These are phyloP conservation scores for Malus domestica DNA, from an alignment of 306 rosid genomes.

Conservation along the genomic window DNA sequence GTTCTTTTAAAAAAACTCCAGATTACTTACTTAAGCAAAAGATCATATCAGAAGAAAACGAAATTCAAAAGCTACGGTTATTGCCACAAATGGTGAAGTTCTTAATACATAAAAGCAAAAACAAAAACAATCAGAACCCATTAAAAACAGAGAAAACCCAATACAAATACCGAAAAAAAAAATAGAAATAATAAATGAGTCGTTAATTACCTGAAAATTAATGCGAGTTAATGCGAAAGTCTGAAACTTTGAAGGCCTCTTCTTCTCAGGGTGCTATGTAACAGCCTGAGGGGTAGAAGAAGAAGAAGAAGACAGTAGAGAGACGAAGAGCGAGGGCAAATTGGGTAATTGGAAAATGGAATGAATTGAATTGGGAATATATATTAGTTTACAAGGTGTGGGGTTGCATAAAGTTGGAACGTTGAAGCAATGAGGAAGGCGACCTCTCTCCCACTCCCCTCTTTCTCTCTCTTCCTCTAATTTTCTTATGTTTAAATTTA, in stretches of 20 bases:
- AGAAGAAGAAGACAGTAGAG: constrained; percentile 7
- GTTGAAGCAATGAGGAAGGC: constrained; percentile 77
- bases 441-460: constrained; percentile 75
- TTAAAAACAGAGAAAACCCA: not conserved
- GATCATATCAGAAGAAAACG: not conserved
- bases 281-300: constrained; percentile 12
- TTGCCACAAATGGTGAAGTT: constrained; percentile 10
- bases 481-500: not conserved
- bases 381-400: constrained; percentile 26
- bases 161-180: not conserved
- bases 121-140: not conserved
- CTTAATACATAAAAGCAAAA: not conserved
- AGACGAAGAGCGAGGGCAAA: constrained; percentile 31
- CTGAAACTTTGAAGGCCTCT: not conserved
- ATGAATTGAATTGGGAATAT: constrained; percentile 24
- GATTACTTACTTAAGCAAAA: not conserved
- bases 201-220: constrained; percentile 37
- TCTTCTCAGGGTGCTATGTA: constrained; percentile 18
- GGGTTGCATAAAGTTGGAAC: constrained; percentile 55
- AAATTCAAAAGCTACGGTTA: not conserved
- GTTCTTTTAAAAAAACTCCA: not conserved
- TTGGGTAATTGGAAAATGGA: constrained; percentile 18
- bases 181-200: constrained; percentile 10
- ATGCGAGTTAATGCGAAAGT: constrained; percentile 27
- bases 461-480: not conserved